Base-by-base conservation (phyloP, 2,329 filamentous ascomycete genomes). In the Cordyceps javanica region DNA sequence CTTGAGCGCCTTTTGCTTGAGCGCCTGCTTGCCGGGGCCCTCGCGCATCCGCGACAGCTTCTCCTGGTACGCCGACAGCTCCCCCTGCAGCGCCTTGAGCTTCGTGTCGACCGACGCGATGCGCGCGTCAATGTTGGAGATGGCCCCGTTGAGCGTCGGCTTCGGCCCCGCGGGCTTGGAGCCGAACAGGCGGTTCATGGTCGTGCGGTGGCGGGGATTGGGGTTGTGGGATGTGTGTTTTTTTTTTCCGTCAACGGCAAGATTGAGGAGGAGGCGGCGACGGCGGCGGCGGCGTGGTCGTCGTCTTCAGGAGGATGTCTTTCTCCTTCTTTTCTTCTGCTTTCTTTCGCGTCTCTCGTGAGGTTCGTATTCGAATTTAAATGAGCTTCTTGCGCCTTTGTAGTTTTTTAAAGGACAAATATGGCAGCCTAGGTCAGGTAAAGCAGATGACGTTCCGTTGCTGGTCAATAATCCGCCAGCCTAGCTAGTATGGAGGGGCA, bases 171-270 rank as follows among this genome's bases (percentile, higher is more conserved):
- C 87, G 75, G 83, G 88, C 76, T 92, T 94, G 66, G 88, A 83
- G 70, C 94, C 94, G 72, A 99, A 99, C 66, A 99, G 82, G 67
- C 94, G 90, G 73, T 99, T 97, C 94, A 99, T 97, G 62, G 57
- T 39, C n/a, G n/a, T n/a, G n/a, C n/a, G n/a, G n/a, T n/a, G n/a
- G n/a, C n/a, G n/a, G 26, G n/a, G 14, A 10, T 38, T 14, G 30
- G 44, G 1, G 19, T 8, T 10, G 9, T 19, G n/a, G 2, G 23
- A n/a, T n/a, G n/a, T n/a, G n/a, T n/a, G n/a, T n/a, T n/a, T n/a
- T n/a, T n/a, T n/a, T n/a, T n/a, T n/a, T n/a, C n/a, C n/a, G n/a
- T n/a, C n/a, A n/a, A n/a, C n/a, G n/a, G n/a, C n/a, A n/a, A 8
- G 14, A 5, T 53, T 41, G 26, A 4, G 50, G 10, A 41, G 10